phyloP scores from a whole-genome alignment of 192 early-diverging fungal genomes.

The Backusella liffmaniae region DNA sequence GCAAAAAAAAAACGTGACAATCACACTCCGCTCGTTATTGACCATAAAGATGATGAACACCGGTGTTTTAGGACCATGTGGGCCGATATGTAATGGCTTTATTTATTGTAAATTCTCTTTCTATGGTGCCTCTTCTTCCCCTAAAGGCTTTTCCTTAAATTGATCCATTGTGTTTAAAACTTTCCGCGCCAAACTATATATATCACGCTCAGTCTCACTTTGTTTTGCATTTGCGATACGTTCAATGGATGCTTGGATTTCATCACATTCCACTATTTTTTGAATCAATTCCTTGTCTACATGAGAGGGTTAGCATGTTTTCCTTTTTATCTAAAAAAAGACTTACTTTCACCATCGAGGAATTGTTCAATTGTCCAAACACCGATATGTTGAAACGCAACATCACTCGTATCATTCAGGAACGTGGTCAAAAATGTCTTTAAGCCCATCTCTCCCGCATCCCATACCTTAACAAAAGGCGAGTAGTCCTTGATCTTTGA shows the following conservation, averaged over 20 bases:
- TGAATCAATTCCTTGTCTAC: not conserved
- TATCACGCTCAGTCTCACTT: not conserved
- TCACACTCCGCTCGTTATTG: not conserved
- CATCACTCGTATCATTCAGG: constrained; percentile 57
- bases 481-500: constrained; percentile 61
- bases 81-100: not conserved
- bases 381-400: constrained; percentile 77
- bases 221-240: constrained; percentile 9
- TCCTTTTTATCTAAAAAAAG: not conserved
- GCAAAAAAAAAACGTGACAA: not conserved
- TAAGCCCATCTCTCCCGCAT: constrained; percentile 52
- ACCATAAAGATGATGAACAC: not conserved
- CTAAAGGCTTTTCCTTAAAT: not conserved
- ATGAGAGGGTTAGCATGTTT: not conserved
- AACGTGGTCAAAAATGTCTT: constrained; percentile 68
- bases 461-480: constrained; percentile 66
- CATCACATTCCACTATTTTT: not conserved
- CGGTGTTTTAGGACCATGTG: not conserved
- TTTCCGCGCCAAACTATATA: not conserved
- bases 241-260: not conserved
- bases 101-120: not conserved
- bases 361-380: constrained; percentile 86
- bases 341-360: constrained; percentile 53
- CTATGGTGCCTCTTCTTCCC: not conserved
- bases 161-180: not conserved